Evolutionary conservation across 768 basidiomycete species (phyloP), one percentile per base, ranked within the genome.

Genomic region (Termitomyces sp.): DNA sequence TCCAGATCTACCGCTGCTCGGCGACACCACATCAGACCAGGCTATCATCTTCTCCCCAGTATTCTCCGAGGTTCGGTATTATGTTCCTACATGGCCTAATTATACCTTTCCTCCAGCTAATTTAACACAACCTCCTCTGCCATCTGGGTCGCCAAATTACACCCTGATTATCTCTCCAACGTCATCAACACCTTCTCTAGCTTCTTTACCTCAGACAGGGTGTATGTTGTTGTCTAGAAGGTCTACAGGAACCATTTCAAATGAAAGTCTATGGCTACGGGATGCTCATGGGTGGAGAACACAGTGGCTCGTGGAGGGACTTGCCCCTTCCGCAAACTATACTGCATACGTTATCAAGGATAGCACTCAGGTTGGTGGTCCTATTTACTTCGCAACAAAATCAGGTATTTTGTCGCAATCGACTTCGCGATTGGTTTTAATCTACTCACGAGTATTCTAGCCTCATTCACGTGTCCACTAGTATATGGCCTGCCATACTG

Each of bases 361-460:
- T 60, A 75, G 73, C 8, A 77, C 81, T 50, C 81, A 82, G 66
- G 80, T 92, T 52, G 84, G 81, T 59, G 85, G 83, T 2, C 91
- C 91, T 0, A 81, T 89, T 2, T 88, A 82, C 66, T 88, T 94
- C 61, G 70, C 76, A 8, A 94, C 92, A 3, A 94, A 95, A 75
- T 87, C 88, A 17, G 78, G 88, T 86, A 68, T 58, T 83, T 40
- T 11, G 15, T 17, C 17, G 31, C 12, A 59, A 54, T 65, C 15
- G 32, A 34, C 8, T 49, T 15, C 11, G 46, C 34, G 32, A 29
- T 51, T 50, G 14, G 42, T 53, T 37, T 31, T 40, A n/a, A 60
- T 15, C 46, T 15, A 55, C 52, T 45, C 47, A 60, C 17, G 14
- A 40, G 15, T 12, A 17, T 12, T 29, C 12, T 62, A 87, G 91